These are phyloP conservation scores for Clonostachys chloroleuca DNA, from an alignment of 2,329 filamentous ascomycete genomes.

Conservation along the genomic window DNA sequence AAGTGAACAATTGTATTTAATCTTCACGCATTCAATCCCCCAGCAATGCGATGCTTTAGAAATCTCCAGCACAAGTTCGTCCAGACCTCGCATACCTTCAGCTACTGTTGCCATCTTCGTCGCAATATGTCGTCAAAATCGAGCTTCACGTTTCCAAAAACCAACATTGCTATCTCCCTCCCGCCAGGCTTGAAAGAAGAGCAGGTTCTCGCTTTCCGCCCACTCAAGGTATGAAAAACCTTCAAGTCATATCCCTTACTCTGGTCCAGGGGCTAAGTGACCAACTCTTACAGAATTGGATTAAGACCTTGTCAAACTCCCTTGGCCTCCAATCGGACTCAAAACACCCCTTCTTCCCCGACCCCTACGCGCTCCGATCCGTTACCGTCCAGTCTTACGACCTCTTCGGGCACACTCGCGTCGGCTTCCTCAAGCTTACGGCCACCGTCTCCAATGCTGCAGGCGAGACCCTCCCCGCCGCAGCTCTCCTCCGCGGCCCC, in stretches of 20 bases:
- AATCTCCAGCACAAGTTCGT: too few species aligned
- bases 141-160: too few species aligned
- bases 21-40: too few species aligned
- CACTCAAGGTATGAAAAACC: constrained; percentile 36
- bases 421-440: constrained; percentile 55
- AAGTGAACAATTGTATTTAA: too few species aligned
- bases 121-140: too few species aligned
- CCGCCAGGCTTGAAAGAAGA: constrained; percentile 36
- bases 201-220: constrained; percentile 39
- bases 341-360: constrained; percentile 45
- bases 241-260: constrained; percentile 2
- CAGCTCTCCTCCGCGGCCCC: constrained; percentile 54
- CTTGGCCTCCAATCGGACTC: constrained; percentile 36
- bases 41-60: too few species aligned
- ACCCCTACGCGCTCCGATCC: constrained; percentile 46
- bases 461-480: constrained; percentile 46
- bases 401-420: constrained; percentile 35
- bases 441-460: constrained; percentile 40
- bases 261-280: background rate
- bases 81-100: too few species aligned
- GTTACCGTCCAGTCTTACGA: constrained; percentile 51
- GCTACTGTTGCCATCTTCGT: too few species aligned
- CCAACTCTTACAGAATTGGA: constrained; percentile 34
- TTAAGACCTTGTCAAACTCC: constrained; percentile 38
- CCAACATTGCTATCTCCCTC: constrained; percentile 26